These are phyloP conservation scores for Bruguiera parviflora DNA, from an alignment of 345 rosid genomes.

Conservation along the genomic window DNA sequence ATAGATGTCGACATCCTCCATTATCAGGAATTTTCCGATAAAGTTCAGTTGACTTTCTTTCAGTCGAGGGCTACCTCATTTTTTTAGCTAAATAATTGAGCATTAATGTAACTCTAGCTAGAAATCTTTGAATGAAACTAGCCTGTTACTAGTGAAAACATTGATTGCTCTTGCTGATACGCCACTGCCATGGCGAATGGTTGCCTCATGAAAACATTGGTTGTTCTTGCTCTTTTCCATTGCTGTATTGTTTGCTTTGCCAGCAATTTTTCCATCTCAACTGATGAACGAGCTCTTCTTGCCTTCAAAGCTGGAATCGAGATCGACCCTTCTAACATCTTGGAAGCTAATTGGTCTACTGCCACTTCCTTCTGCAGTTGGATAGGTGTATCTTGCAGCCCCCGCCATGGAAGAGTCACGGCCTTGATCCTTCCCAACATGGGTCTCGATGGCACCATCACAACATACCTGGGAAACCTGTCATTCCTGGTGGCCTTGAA, in stretches of 20 bases:
- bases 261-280: background rate
- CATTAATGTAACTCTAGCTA: no score
- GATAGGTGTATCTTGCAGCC: background rate
- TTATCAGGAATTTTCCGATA: no score
- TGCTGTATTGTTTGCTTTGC: background rate
- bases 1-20: no score
- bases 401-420: background rate
- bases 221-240: background rate
- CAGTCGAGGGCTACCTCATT: no score
- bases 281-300: background rate
- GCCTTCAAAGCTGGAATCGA: background rate
- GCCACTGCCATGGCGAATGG: background rate
- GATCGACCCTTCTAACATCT: background rate
- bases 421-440: background rate
- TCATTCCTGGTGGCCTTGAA: slow-evolving; percentile 10
- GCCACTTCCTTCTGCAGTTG: background rate
- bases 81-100: no score
- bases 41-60: no score
- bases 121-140: no score
- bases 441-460: slow-evolving; percentile 17
- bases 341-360: background rate
- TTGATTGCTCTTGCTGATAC: no score
- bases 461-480: slow-evolving; percentile 21
- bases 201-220: background rate
- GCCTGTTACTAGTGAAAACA: no score